Evolutionary conservation across 2,329 filamentous ascomycete genomes (phyloP), one percentile per base, ranked within the genome.

Genomic region (Ampelomyces quisqualis): DNA sequence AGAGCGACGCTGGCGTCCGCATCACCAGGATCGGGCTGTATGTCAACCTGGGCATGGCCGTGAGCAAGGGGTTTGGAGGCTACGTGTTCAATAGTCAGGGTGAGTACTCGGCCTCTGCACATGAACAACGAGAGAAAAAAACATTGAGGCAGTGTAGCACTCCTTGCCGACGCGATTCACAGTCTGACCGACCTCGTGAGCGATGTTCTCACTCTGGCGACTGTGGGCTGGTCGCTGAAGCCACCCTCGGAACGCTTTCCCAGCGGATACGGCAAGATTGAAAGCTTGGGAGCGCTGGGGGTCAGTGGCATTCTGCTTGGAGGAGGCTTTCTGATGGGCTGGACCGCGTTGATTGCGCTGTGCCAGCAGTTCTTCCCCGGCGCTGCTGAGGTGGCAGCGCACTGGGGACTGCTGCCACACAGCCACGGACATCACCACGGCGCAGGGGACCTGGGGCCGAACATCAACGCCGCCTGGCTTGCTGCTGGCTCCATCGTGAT

Each of bases 181-280:
- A 91, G 90, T 60, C 78, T 97, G 54, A 95, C 91, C 34, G 93
- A 98, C 70, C 80, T 98, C 41, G 89, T 95, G 46, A 96, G 90
- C 38, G 93, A 98, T 68, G 79, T 98, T 57, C 82, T 96, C 68
- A 98, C 93, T 1, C 79, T 98, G 14, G 88, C 88, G 11, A 98
- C 93, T 7, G 90, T 98, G 32, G 91, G 90, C 14, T 95, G 88
- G 83, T 95, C 90, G 45, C 73, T 97, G 45, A 89, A 86, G 58
- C 85, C 88, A 5, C 90, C 93, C 0, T 88, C 87, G 8, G 79
- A 86, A 39, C 80, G 80, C 27, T 98, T 95, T 64, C 93, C 93
- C 2, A 82, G 84, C 58, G 93, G 93, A 2, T 98, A 95, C 65
- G 93, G 93, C 64, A 98, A 98, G 74, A 81, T 98, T n/a, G 93